These are phyloP conservation scores for Russula griseocarnosa DNA, from an alignment of 768 basidiomycete species.

Conservation along the genomic window DNA sequence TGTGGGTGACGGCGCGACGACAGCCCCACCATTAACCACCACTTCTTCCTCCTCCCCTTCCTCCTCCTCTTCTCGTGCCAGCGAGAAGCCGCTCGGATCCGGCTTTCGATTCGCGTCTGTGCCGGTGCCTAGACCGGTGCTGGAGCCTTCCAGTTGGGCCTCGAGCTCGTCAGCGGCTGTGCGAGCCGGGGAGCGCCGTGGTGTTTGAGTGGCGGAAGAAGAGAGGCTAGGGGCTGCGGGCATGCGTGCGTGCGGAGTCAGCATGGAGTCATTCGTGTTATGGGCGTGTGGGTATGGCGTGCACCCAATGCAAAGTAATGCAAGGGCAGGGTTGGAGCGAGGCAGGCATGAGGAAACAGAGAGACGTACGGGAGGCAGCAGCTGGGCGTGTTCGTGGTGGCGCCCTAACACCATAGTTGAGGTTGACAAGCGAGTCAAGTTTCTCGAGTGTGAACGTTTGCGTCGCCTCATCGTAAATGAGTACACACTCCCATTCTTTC, in stretches of 20 bases:
- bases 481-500: constrained; percentile 70
- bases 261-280: background rate
- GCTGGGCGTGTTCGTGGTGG: constrained; percentile 19
- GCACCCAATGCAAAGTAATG: background rate
- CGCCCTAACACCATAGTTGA: constrained; percentile 16
- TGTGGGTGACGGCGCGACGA: background rate
- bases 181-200: constrained; percentile 15
- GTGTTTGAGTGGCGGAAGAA: constrained; percentile 10
- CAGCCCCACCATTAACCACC: background rate
- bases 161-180: constrained; percentile 30
- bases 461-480: constrained; percentile 74
- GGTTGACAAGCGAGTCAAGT: constrained; percentile 26
- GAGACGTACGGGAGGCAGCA: constrained; percentile 24
- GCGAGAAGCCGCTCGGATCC: constrained; percentile 30
- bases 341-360: background rate
- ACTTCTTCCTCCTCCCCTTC: background rate
- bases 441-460: constrained; percentile 28
- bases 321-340: background rate
- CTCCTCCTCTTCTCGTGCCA: background rate
- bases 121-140: constrained; percentile 29
- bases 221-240: constrained; percentile 4
- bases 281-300: background rate
- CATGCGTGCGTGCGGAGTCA: background rate
- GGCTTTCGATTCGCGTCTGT: constrained; percentile 36
- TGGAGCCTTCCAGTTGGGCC: constrained; percentile 30